These are phyloP conservation scores for Rhodamnia argentea DNA, from an alignment of 345 rosid genomes.

Conservation along the genomic window DNA sequence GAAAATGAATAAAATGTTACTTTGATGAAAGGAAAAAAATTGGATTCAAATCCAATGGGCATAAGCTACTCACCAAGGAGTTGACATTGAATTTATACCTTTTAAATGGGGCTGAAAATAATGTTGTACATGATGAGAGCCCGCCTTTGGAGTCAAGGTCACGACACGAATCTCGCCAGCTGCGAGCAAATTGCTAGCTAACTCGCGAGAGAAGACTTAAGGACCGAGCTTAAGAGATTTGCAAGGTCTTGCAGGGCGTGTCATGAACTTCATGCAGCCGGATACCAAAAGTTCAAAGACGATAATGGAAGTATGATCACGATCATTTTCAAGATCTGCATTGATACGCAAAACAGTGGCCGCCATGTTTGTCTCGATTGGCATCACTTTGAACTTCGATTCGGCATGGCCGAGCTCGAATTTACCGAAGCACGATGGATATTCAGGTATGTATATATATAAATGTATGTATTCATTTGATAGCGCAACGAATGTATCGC, in stretches of 20 bases:
- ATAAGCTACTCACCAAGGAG: background rate
- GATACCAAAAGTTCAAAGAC: background rate
- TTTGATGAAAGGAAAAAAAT: too few species aligned
- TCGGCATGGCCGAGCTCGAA: background rate
- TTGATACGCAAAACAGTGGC: background rate
- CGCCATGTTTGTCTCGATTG: fast-evolving
- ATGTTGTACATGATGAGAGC: background rate
- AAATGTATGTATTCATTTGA: background rate
- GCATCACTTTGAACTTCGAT: background rate
- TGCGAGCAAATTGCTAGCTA: background rate
- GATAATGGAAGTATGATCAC: background rate
- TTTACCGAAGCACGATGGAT: background rate
- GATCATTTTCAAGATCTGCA: background rate
- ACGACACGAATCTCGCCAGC: background rate
- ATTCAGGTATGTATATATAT: background rate
- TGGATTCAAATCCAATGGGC: background rate
- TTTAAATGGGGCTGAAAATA: background rate
- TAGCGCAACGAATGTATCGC: background rate
- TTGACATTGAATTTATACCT: background rate
- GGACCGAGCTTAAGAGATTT: background rate
- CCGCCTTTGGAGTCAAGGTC: background rate
- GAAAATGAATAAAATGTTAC: too few species aligned
- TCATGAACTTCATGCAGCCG: background rate
- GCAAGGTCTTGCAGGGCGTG: background rate
- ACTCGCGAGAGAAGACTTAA: background rate